These are phyloP conservation scores for Parmelia sp. DNA, from an alignment of 495 filamentous ascomycete genomes.

Conservation along the genomic window DNA sequence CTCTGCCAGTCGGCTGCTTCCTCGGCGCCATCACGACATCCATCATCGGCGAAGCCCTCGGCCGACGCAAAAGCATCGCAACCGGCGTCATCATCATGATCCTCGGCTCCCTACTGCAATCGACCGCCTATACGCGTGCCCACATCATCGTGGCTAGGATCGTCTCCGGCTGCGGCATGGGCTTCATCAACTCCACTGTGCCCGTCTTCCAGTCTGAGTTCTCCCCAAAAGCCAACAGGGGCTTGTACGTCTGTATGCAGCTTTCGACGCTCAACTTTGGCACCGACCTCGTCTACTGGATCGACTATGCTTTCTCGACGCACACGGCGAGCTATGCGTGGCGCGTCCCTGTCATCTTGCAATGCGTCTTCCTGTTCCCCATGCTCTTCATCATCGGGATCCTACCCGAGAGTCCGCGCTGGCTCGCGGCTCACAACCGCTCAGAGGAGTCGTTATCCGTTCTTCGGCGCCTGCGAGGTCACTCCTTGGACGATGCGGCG, in stretches of 20 bases:
- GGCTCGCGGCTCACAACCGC: constrained; percentile 39
- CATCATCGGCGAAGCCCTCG: constrained; percentile 40
- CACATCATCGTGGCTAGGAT: constrained; percentile 30
- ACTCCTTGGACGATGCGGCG: constrained; percentile 22
- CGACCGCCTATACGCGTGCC: constrained; percentile 25
- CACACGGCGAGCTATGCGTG: constrained; percentile 30
- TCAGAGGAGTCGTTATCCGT: constrained; percentile 36
- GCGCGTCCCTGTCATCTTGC: constrained; percentile 38
- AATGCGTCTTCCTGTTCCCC: constrained; percentile 35
- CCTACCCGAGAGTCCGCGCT: constrained; percentile 40
- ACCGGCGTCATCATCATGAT: constrained; percentile 39
- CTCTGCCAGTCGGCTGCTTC: constrained; percentile 29
- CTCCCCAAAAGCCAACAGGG: constrained; percentile 30
- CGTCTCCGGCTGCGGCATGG: constrained; percentile 32
- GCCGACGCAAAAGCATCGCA: constrained; percentile 40
- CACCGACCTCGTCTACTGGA: constrained; percentile 45
- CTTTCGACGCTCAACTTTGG: constrained; percentile 34
- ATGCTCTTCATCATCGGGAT: constrained; percentile 31
- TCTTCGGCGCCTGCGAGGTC: constrained; percentile 29
- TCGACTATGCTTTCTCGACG: constrained; percentile 43
- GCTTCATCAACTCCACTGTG: constrained; percentile 34
- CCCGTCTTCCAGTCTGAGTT: constrained; percentile 42
- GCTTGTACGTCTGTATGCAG: constrained; percentile 35
- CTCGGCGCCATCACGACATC: constrained; percentile 45
- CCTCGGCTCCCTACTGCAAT: constrained; percentile 41